Evolutionary conservation across 129 eudicot genomes (phyloP).

Genomic region (Ambrosia artemisiifolia): DNA sequence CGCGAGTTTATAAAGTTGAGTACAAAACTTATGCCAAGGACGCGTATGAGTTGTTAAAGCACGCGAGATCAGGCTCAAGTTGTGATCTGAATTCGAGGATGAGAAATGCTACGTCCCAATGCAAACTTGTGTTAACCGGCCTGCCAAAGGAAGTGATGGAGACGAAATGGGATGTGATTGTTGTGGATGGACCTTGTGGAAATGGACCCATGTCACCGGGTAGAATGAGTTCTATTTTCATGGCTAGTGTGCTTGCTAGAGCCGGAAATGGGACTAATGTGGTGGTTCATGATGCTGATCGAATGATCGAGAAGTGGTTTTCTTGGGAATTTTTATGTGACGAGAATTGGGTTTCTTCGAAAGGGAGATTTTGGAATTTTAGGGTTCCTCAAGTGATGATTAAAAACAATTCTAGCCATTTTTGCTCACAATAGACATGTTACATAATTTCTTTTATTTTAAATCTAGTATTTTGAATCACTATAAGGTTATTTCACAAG

Average conservation of each 20-base stretch:
- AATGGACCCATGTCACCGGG: constrained; percentile 65
- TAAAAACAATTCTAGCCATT: constrained; percentile 32
- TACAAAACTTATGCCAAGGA: constrained; percentile 63
- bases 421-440: constrained; percentile 39
- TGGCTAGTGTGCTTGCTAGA: constrained; percentile 69
- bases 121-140: constrained; percentile 52
- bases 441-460: not conserved
- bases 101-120: constrained; percentile 29
- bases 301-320: constrained; percentile 88
- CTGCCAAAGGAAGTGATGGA: constrained; percentile 53
- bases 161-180: constrained; percentile 70
- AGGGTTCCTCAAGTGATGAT: constrained; percentile 25
- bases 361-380: constrained; percentile 87
- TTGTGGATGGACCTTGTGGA: constrained; percentile 85
- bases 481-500: not conserved
- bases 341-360: constrained; percentile 69
- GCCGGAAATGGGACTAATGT: constrained; percentile 58
- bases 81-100: constrained; percentile 33
- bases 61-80: constrained; percentile 49
- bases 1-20: constrained; percentile 37
- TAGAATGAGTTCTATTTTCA: constrained; percentile 81
- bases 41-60: constrained; percentile 63
- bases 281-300: constrained; percentile 77
- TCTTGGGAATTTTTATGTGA: constrained; percentile 88
- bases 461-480: not conserved